Evolutionary conservation across 2,329 filamentous ascomycete genomes (phyloP).

Genomic region (Emmonsiellopsis sp.): DNA sequence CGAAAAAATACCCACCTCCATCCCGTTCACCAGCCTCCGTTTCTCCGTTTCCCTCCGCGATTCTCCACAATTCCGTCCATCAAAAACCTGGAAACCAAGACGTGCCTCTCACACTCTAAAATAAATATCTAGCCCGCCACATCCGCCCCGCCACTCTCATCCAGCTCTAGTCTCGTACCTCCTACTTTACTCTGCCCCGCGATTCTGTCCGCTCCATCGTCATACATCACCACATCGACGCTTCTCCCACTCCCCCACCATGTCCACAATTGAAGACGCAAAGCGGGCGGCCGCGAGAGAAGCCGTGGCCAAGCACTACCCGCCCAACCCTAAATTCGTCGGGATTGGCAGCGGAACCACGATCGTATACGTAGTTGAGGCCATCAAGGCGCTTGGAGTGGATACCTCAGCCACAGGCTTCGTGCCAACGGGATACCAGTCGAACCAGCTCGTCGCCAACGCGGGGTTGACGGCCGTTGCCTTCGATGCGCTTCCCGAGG

Average conservation of each 20-base stretch:
- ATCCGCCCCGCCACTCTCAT: neutral
- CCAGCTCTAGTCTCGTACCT: neutral
- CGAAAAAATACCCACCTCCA: neutral
- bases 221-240: neutral
- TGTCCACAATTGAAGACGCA: slow-evolving; percentile 43
- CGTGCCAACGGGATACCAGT: slow-evolving; percentile 86
- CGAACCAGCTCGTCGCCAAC: slow-evolving; percentile 70
- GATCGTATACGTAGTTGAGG: slow-evolving; percentile 59
- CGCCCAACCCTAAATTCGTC: slow-evolving; percentile 46
- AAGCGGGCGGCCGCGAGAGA: slow-evolving; percentile 50
- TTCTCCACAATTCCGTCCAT: slow-evolving; percentile 2
- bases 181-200: neutral
- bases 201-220: neutral
- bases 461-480: slow-evolving; percentile 68
- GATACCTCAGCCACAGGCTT: slow-evolving; percentile 60
- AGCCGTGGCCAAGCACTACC: slow-evolving; percentile 53
- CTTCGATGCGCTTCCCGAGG: slow-evolving; percentile 63
- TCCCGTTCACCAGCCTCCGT: neutral
- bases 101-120: neutral
- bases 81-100: neutral
- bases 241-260: slow-evolving; percentile 15
- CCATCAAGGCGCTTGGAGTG: slow-evolving; percentile 43
- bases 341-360: slow-evolving; percentile 58
- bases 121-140: neutral
- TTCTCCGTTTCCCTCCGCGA: neutral